A percentile compares a stretch with the other conserved stretches of the same genome.
These are phyloP conservation scores for Phyllosticta capitalensis DNA, from an alignment of 2,329 filamentous ascomycete species.

Conservation along the genomic window DNA sequence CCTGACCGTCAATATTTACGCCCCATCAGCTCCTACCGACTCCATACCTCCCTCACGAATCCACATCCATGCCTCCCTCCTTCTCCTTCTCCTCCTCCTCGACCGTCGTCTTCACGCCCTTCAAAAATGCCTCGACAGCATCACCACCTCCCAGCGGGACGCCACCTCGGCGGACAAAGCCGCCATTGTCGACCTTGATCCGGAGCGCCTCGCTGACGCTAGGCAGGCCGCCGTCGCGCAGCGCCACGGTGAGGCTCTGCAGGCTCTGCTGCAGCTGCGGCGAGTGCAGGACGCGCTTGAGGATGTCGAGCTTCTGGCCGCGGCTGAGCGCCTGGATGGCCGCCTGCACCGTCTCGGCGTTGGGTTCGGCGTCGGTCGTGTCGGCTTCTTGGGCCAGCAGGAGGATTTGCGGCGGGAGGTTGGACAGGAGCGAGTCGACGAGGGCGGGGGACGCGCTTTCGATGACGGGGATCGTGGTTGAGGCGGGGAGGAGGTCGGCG, in stretches of 20 bases:
- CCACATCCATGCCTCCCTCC: constrained; percentile 8
- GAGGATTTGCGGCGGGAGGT: constrained; percentile 70
- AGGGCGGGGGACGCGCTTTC: constrained; percentile 54
- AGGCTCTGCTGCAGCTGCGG: constrained; percentile 88
- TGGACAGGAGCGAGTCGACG: constrained; percentile 65
- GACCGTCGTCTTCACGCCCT: constrained; percentile 74
- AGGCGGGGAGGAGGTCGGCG: constrained; percentile 71
- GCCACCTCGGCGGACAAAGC: constrained; percentile 64
- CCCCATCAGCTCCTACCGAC: background rate
- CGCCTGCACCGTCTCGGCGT: constrained; percentile 57
- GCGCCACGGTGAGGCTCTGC: constrained; percentile 72
- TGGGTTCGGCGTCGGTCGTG: constrained; percentile 55
- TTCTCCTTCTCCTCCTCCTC: constrained; percentile 35
- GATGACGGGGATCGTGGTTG: constrained; percentile 68
- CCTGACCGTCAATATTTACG: background rate
- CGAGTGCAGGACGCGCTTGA: constrained; percentile 74
- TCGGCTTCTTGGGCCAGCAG: constrained; percentile 63
- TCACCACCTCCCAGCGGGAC: constrained; percentile 82
- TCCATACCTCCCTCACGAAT: background rate
- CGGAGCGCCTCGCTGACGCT: constrained; percentile 80
- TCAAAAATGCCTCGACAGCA: constrained; percentile 82
- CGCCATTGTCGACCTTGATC: constrained; percentile 74
- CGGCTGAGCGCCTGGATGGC: constrained; percentile 65
- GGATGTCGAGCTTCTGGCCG: constrained; percentile 67
- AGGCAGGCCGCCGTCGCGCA: constrained; percentile 82